These are phyloP conservation scores for Dictyostelium intermedium DNA, from an alignment of 78 protist species.

Conservation along the genomic window DNA sequence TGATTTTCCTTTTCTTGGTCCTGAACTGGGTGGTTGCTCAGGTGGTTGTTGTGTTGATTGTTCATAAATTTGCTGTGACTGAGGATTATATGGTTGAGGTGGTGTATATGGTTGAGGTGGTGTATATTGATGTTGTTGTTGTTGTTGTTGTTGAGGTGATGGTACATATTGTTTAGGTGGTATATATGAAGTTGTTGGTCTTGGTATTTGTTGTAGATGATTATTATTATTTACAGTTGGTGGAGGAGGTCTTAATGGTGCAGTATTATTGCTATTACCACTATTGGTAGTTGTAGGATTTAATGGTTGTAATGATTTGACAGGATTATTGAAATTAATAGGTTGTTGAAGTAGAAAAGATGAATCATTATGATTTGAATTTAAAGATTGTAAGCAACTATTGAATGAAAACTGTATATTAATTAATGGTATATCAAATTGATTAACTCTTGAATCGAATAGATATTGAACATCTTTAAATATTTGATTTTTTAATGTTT, in stretches of 20 bases:
- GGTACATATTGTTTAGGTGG: background rate
- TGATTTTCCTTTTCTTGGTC: constrained; percentile 4
- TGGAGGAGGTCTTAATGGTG: background rate
- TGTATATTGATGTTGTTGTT: background rate
- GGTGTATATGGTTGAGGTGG: background rate
- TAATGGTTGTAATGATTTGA: background rate
- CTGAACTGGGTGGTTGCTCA: background rate
- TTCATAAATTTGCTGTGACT: background rate
- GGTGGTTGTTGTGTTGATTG: background rate
- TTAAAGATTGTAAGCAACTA: constrained; percentile 4
- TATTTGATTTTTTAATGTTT: background rate
- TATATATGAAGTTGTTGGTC: background rate
- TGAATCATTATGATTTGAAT: background rate
- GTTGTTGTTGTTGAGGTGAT: background rate
- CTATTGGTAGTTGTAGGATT: background rate
- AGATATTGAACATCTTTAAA: background rate
- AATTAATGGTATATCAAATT: constrained; percentile 9
- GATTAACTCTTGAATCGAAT: background rate
- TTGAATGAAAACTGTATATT: constrained; percentile 24
- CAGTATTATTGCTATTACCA: background rate
- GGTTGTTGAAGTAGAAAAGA: background rate
- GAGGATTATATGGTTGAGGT: background rate
- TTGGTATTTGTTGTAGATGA: background rate
- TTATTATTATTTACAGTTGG: background rate
- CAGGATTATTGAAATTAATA: background rate